Conservation (phyloP, 2,329 filamentous ascomycete species). For the Fusarium sp. region DNA sequence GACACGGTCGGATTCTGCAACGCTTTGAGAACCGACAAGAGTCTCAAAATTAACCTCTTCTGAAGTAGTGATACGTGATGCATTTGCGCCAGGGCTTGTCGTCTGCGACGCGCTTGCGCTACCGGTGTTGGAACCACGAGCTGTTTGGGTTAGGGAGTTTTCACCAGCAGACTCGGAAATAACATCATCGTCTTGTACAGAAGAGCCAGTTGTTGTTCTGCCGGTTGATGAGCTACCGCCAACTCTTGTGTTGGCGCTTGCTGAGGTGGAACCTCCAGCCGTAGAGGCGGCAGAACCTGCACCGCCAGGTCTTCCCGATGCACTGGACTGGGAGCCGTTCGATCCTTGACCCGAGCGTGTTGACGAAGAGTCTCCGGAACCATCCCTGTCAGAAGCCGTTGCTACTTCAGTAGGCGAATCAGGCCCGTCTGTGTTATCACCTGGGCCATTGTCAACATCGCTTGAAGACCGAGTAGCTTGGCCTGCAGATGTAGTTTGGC, state of each 20-base stretch:
- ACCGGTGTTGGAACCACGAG: neutral
- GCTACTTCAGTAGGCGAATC: neutral
- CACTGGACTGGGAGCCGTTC: neutral
- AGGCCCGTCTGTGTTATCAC: neutral
- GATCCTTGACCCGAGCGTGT: neutral
- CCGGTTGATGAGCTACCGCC: neutral
- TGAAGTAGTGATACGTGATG: neutral
- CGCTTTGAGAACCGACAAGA: constrained; percentile 10
- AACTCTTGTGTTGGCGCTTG: neutral
- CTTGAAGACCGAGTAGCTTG: neutral
- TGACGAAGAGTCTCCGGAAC: neutral
- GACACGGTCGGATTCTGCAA: constrained; percentile 11
- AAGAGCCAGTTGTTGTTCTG: neutral
- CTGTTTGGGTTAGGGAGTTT: neutral
- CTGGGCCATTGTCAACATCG: neutral
- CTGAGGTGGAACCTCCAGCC: neutral
- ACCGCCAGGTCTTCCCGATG: neutral
- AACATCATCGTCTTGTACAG: fast-evolving
- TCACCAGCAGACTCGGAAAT: neutral
- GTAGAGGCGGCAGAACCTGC: fast-evolving
- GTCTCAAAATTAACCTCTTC: neutral
- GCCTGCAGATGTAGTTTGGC: fast-evolving
- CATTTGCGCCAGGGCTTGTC: too few relatives aligned
- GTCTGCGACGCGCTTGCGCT: neutral
- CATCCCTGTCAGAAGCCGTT: neutral